Evolutionary conservation across 2,329 filamentous ascomycete species (phyloP).

Genomic region (Fusarium solani-melongenae): DNA sequence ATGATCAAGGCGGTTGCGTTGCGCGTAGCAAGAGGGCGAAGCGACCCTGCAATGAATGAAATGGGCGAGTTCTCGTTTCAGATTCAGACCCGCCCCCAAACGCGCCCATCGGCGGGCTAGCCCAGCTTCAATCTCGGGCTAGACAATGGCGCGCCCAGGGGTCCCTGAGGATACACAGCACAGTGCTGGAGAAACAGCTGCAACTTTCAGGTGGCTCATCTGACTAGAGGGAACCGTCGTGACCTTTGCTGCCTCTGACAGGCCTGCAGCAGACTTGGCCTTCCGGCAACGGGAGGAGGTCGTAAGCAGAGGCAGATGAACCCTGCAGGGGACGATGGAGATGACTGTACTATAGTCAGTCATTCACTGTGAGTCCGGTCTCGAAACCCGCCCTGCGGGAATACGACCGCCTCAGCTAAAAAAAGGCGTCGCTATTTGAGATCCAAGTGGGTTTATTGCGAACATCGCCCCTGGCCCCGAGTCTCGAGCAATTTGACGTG

Average conservation of each 20-base stretch:
- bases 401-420: constrained; percentile 26
- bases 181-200: constrained; percentile 23
- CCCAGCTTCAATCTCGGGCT: constrained; percentile 22
- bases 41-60: constrained; percentile 35
- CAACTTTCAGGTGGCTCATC: constrained; percentile 40
- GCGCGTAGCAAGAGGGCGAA: constrained; percentile 21
- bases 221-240: constrained; percentile 27
- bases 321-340: constrained; percentile 27
- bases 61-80: constrained; percentile 33
- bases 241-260: constrained; percentile 18
- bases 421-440: constrained; percentile 25
- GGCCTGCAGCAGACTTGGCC: constrained; percentile 5
- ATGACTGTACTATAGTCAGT: background rate
- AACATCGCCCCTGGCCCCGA: constrained; percentile 13
- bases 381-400: constrained; percentile 12
- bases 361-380: background rate
- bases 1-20: constrained; percentile 7
- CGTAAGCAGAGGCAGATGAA: constrained; percentile 21
- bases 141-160: constrained; percentile 3
- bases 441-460: constrained; percentile 22
- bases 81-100: constrained; percentile 31
- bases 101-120: constrained; percentile 17
- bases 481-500: constrained; percentile 40
- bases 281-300: constrained; percentile 31
- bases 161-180: constrained; percentile 8